These are phyloP conservation scores for Lunasporangiospora selenospora DNA, from an alignment of 192 early-diverging fungal genomes.

Conservation along the genomic window DNA sequence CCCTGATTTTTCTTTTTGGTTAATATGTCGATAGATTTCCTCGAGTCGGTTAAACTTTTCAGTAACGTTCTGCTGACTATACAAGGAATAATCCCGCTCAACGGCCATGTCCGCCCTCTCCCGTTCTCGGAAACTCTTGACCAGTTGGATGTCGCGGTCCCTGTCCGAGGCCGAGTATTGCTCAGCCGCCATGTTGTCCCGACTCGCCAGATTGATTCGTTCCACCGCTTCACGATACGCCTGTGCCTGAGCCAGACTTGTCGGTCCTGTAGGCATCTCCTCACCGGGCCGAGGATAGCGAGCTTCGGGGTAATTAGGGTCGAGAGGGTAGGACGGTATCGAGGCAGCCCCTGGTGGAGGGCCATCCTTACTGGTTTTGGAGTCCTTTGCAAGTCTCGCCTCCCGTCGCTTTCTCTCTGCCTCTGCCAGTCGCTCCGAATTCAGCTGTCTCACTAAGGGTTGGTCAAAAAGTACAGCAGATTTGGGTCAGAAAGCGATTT, in stretches of 20 bases:
- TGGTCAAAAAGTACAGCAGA: too few species aligned
- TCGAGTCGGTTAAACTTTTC: constrained; percentile 41
- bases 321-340: background rate
- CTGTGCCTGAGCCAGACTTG: too few species aligned
- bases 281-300: too few species aligned
- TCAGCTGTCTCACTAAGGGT: constrained; percentile 21
- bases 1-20: constrained; percentile 40
- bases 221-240: constrained; percentile 20
- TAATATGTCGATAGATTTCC: constrained; percentile 13
- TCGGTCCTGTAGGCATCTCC: too few species aligned
- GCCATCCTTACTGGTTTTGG: constrained; percentile 12
- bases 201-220: constrained; percentile 21
- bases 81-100: constrained; percentile 3
- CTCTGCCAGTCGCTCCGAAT: constrained; percentile 25
- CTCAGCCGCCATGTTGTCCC: constrained; percentile 15
- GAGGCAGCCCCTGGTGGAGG: background rate
- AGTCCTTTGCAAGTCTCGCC: constrained; percentile 7
- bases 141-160: constrained; percentile 31
- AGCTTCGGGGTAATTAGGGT: background rate
- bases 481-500: too few species aligned
- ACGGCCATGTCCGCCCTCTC: constrained; percentile 19
- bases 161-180: constrained; percentile 15
- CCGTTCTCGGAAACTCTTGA: constrained; percentile 18
- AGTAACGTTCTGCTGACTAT: constrained; percentile 15
- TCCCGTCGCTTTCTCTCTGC: constrained; percentile 20